phyloP scores from a whole-genome alignment of 2,329 filamentous ascomycete species.

The Aureobasidium melanogenum region DNA sequence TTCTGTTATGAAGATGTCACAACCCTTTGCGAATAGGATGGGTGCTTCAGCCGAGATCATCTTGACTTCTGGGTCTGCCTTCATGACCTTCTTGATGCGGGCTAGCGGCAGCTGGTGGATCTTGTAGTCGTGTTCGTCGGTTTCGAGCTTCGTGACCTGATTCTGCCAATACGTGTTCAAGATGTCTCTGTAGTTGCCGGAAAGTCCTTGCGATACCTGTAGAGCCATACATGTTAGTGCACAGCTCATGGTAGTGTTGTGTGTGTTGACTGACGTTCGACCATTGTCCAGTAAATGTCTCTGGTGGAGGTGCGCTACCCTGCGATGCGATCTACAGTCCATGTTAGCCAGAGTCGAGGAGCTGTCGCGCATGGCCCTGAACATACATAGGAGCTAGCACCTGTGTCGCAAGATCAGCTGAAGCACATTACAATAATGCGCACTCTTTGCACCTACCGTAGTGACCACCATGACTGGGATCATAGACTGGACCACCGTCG shows the following conservation, averaged over 20 bases:
- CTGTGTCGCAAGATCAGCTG: constrained; percentile 30
- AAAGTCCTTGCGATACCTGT: constrained; percentile 89
- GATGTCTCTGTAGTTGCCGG: constrained; percentile 89
- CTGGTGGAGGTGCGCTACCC: constrained; percentile 78
- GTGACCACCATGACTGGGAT: constrained; percentile 38
- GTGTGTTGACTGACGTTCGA: constrained; percentile 61
- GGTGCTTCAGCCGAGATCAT: constrained; percentile 99
- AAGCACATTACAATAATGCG: not conserved
- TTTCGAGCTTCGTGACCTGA: constrained; percentile 90
- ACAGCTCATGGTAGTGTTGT: not conserved
- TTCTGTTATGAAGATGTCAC: constrained; percentile 98
- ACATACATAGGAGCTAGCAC: constrained; percentile 60
- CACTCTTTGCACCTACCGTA: constrained; percentile 32
- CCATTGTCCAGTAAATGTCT: constrained; percentile 91
- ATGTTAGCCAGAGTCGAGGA: constrained; percentile 4
- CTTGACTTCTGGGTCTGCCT: constrained; percentile 97
- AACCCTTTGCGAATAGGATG: constrained; percentile 95
- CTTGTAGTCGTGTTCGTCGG: constrained; percentile 95
- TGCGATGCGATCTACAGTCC: constrained; percentile 66
- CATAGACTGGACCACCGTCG: constrained; percentile 41
- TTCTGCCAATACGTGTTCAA: constrained; percentile 99
- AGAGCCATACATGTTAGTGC: not conserved
- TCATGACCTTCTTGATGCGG: constrained; percentile 99
- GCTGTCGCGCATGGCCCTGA: constrained; percentile 12
- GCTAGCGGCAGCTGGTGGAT: constrained; percentile 91